phyloP scores from a whole-genome alignment of 768 basidiomycete species.

The Calocera cornea region DNA sequence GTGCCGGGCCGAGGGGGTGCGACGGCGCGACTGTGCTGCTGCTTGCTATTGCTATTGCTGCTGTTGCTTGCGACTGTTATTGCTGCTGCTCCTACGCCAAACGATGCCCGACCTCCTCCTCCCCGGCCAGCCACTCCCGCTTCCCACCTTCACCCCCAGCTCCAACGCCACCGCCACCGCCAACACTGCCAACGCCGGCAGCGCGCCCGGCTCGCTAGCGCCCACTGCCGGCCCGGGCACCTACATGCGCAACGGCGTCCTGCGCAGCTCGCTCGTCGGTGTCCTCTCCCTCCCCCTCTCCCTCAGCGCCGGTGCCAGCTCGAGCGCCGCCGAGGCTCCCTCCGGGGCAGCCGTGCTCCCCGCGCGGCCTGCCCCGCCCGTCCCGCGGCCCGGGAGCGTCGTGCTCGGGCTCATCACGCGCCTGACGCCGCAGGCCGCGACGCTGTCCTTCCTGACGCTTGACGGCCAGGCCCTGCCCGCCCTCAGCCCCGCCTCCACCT shows the following conservation, averaged over 20 bases:
- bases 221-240: constrained; percentile 47
- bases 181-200: too few relatives aligned
- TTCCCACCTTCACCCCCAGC: too few relatives aligned
- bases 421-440: constrained; percentile 79
- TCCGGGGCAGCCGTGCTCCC: constrained; percentile 18
- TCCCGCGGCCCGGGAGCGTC: constrained; percentile 43
- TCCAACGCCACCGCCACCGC: too few relatives aligned
- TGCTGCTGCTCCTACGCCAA: not conserved
- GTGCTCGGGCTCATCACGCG: constrained; percentile 76
- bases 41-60: too few relatives aligned
- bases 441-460: constrained; percentile 71
- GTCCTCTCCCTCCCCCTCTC: constrained; percentile 19
- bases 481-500: too few relatives aligned
- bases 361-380: constrained; percentile 57
- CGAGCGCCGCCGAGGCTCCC: constrained; percentile 11
- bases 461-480: constrained; percentile 76
- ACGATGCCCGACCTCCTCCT: constrained; percentile 34
- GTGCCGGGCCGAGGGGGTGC: too few relatives aligned
- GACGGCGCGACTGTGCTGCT: too few relatives aligned
- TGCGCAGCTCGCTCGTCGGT: constrained; percentile 62
- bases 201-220: constrained; percentile 40
- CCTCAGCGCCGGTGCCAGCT: not conserved
- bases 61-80: too few relatives aligned
- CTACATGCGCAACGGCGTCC: constrained; percentile 47
- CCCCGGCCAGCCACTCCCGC: constrained; percentile 64